Percentiles rank a stretch among this genome's conserved stretches.
These are phyloP conservation scores for Gloeophyllum trabeum DNA, from an alignment of 768 basidiomycete genomes.

Conservation along the genomic window DNA sequence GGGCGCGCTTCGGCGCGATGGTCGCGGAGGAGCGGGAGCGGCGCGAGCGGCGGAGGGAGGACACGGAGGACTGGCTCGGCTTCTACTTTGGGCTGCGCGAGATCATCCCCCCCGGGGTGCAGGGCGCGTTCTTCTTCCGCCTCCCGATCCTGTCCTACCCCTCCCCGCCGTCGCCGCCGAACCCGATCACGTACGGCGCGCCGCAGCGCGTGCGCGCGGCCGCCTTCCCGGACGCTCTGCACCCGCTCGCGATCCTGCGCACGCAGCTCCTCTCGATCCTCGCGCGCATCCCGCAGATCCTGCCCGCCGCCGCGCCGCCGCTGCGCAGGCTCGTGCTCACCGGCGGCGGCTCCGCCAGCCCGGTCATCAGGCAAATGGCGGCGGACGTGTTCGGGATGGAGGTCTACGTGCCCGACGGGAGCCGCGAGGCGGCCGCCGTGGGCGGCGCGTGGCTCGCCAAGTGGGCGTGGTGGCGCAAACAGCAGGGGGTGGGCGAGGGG, in stretches of 20 bases:
- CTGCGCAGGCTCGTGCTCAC: conserved; percentile 64
- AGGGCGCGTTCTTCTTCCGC: conserved; percentile 60
- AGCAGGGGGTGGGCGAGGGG: conserved; percentile 9
- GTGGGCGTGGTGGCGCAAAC: conserved; percentile 52
- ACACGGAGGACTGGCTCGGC: conserved; percentile 42
- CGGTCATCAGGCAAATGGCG: conserved; percentile 58
- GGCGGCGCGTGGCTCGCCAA: conserved; percentile 66
- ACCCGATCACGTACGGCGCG: neutral
- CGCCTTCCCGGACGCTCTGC: conserved; percentile 30
- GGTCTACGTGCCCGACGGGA: conserved; percentile 45
- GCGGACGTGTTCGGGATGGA: conserved; percentile 75
- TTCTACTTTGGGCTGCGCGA: conserved; percentile 81
- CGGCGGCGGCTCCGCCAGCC: conserved; percentile 71
- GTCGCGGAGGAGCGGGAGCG: no score
- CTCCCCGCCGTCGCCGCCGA: conserved; percentile 1
- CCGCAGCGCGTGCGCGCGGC: conserved; percentile 9
- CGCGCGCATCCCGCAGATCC: conserved; percentile 56
- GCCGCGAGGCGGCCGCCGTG: conserved; percentile 57
- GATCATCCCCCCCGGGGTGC: conserved; percentile 74
- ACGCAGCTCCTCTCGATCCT: conserved; percentile 79
- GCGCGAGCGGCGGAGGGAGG: no score
- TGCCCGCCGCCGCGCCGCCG: conserved; percentile 41
- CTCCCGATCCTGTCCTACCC: conserved; percentile 12
- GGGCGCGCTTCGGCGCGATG: conserved; percentile 60
- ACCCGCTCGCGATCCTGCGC: conserved; percentile 72